Evolutionary conservation across 176 grass and related monocot species (phyloP).

Genomic region (Secale cereale): DNA sequence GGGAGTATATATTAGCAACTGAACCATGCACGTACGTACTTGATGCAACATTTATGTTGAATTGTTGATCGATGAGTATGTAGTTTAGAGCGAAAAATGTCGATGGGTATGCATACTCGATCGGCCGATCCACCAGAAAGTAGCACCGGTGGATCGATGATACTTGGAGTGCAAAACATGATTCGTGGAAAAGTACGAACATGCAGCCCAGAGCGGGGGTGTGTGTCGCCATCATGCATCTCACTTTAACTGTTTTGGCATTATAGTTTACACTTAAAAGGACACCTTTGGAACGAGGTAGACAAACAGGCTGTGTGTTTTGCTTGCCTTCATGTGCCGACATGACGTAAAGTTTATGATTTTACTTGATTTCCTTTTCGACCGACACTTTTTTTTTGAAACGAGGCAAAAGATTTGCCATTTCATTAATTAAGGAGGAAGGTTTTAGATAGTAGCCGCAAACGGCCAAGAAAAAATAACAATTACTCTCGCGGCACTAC

Average conservation of each 20-base stretch:
- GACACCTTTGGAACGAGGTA: background rate
- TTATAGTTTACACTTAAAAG: background rate
- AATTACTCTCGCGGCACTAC: too few relatives aligned
- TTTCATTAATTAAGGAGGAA: too few relatives aligned
- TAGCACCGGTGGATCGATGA: too few relatives aligned
- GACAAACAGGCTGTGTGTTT: background rate
- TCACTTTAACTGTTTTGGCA: background rate
- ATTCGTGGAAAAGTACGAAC: background rate
- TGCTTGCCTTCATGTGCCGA: background rate
- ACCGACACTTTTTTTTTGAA: too few relatives aligned
- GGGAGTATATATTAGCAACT: background rate
- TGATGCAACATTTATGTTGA: too few relatives aligned
- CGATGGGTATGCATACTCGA: too few relatives aligned
- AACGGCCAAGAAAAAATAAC: too few relatives aligned
- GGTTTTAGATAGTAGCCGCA: too few relatives aligned
- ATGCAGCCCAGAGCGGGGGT: background rate
- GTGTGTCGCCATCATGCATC: background rate
- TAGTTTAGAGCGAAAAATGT: too few relatives aligned
- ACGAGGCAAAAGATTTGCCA: too few relatives aligned
- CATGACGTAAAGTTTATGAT: background rate
- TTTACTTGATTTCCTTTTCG: too few relatives aligned
- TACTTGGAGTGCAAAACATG: conserved; percentile 19
- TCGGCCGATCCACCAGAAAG: background rate
- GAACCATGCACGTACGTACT: background rate
- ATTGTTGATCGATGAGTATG: too few relatives aligned